Evolutionary conservation across 2,329 filamentous ascomycete genomes (phyloP).

Genomic region (Cercospora berteroae): DNA sequence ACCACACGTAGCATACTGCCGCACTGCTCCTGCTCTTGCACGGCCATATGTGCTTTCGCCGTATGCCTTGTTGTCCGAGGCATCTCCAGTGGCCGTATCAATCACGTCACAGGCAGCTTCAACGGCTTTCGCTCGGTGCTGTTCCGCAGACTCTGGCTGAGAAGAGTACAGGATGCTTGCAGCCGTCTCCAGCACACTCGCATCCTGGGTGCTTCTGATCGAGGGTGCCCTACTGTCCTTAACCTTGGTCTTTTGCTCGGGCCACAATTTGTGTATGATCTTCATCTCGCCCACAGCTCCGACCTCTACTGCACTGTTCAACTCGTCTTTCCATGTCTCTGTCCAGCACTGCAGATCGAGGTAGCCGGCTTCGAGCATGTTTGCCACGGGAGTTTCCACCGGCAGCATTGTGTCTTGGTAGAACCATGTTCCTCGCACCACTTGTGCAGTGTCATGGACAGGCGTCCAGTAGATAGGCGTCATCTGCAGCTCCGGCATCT

Average conservation of each 20-base stretch:
- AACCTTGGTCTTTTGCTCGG: conserved; percentile 60
- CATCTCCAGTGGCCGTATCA: conserved; percentile 48
- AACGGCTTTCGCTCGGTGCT: conserved; percentile 44
- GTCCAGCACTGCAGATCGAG: conserved; percentile 76
- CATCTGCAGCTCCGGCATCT: conserved; percentile 76
- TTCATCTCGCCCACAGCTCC: conserved; percentile 90
- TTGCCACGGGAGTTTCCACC: conserved; percentile 79
- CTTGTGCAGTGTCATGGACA: conserved; percentile 79
- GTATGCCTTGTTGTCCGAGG: conserved; percentile 52
- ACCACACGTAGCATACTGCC: conserved; percentile 69
- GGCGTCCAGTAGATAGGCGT: conserved; percentile 98
- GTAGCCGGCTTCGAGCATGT: conserved; percentile 90
- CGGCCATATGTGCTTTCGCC: conserved; percentile 44
- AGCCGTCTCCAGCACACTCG: conserved; percentile 20
- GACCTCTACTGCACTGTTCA: conserved; percentile 85
- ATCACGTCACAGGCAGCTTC: conserved; percentile 49
- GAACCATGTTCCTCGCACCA: conserved; percentile 91
- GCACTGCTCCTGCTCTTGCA: conserved; percentile 48
- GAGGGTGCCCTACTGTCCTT: conserved; percentile 44
- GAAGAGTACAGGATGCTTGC: conserved; percentile 34
- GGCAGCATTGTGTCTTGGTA: conserved; percentile 94
- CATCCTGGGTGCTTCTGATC: conserved; percentile 10
- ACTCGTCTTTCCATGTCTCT: conserved; percentile 87
- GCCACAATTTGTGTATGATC: conserved; percentile 80
- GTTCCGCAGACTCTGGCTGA: conserved; percentile 44